A percentile compares a stretch with the other conserved stretches of the same genome.
Evolutionary conservation across 345 rosid species (phyloP).

Genomic region (Orychophragmus violaceus): DNA sequence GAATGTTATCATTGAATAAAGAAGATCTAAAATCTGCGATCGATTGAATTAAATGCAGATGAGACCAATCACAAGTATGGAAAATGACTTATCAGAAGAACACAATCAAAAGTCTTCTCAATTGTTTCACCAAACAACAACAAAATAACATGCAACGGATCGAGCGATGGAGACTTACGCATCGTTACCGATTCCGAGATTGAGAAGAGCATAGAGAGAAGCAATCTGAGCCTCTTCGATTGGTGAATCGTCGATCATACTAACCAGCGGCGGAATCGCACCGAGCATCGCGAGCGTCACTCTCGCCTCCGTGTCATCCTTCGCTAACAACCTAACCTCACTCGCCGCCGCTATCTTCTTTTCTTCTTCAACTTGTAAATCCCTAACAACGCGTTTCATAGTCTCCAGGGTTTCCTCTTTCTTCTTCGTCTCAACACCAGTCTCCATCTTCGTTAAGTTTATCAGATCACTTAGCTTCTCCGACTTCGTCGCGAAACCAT

Average conservation of each 20-base stretch:
- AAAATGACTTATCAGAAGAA: too few species aligned
- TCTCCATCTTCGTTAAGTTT: constrained; percentile 56
- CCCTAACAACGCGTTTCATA: constrained; percentile 53
- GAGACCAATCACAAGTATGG: too few species aligned
- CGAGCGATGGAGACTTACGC: constrained; percentile 56
- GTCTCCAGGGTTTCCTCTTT: constrained; percentile 60
- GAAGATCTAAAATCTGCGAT: too few species aligned
- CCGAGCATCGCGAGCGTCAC: constrained; percentile 75
- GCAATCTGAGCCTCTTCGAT: constrained; percentile 43
- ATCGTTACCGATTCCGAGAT: constrained; percentile 87
- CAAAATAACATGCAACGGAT: too few species aligned
- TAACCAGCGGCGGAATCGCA: constrained; percentile 83
- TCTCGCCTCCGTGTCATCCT: constrained; percentile 63
- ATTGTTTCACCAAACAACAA: too few species aligned
- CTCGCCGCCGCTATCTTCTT: constrained; percentile 43
- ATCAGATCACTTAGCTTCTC: constrained; percentile 78
- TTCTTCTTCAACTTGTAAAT: constrained; percentile 38
- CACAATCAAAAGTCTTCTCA: too few species aligned
- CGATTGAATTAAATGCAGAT: constrained; percentile 7
- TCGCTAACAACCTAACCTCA: constrained; percentile 54
- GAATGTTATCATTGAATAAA: neutral
- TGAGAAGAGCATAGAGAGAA: constrained; percentile 77
- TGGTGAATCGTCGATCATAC: constrained; percentile 51
- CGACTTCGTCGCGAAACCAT: constrained; percentile 20
- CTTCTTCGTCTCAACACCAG: constrained; percentile 48